Base-by-base conservation (phyloP, 768 basidiomycete species). In the Strobilomyces confusus region DNA sequence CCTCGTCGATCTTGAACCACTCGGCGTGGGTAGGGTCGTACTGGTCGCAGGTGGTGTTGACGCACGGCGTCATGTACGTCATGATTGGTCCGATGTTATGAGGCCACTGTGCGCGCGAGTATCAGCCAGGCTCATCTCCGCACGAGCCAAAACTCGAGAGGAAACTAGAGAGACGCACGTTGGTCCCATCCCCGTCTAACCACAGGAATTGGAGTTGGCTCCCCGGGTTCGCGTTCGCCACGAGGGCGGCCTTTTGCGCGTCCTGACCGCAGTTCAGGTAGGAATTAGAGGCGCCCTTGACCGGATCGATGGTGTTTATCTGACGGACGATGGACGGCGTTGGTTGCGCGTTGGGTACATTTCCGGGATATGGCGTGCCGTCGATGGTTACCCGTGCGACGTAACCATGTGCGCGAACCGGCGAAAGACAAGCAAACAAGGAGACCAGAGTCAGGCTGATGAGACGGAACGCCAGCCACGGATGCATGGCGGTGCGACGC, bases 1-100 rank as follows among this genome's bases (percentile, higher is more conserved):
- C 33, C 14, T 46, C 75, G 29, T 78, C 69, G 51, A 86, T 82
- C 75, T 89, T 89, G 79, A 89, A 87, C 85, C 85, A 90, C 61
- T 81, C 74, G 9, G 85, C 83, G 20, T 73, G 60, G 15, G 77
- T 73, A 7, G 80, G 60, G 59, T 87, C 73, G 68, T 83, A 87
- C 61, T 82, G 68, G 62, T 77, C 76, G 68, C 87, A 89, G 5
- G 42, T 68, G 0, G 75, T 73, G 33, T 69, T 68, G 0, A 79
- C 80, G 62, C 89, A 91, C 26, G 73, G 69, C 2, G 86, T 78
- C 79, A 91, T 77, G 64, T 91, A 91, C 33, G 85, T 88, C 69
- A 89, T 71, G 72, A 87, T 72, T 9, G 87, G 87, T 4, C 87
- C 87, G 15, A 72, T 81, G 53, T 85, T 71, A 59, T 87, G 80